Evolutionary conservation across 2,329 filamentous ascomycete genomes (phyloP), one percentile per base, ranked within the genome.

Genomic region (Bipolaris bicolor): DNA sequence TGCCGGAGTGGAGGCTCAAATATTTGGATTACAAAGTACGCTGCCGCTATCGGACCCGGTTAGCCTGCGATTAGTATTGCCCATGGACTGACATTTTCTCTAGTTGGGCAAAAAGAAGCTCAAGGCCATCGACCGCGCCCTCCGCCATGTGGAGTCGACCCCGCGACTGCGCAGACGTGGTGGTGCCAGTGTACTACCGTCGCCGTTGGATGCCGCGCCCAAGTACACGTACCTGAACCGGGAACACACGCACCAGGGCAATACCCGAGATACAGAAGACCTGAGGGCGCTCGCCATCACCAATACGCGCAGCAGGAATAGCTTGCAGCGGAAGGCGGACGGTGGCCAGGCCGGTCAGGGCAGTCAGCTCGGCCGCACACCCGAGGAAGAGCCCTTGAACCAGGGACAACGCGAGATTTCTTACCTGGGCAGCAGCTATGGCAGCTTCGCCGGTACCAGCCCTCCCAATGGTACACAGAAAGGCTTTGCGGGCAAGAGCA

Each of bases 1-100:
- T 97, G 63, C 93, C 93, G 73, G 93, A 98, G 85, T 98, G 94
- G 94, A 87, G 90, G 70, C 85, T 88, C 76, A 96, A 97, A 77
- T 98, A 97, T 77, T 84, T 98, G 67, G 87, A 97, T 78, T 98
- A 98, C 83, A 97, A 96, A 83, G 88, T 88, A 55, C 52, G 76
- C 66, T 67, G 24, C 66, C 67, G 24, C 44, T 66, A 22, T 46
- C 34, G n/a, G 26, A 24, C 46, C 44, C 20, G 26, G 26, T 55
- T 60, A 46, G 51, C 46, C 43, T n/a, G 66, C 56, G 22, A 10
- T 13, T 59, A 48, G 52, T 43, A 51, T 50, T 26, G 18, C 7
- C 16, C 37, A 44, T 63, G 24, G 34, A 63, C 59, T 49, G 31
- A 65, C 52, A 16, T 18, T 37, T 16, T 33, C 41, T 49, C 18